Conservation (phyloP, 129 eudicot genomes). For the Calendula officinalis region DNA sequence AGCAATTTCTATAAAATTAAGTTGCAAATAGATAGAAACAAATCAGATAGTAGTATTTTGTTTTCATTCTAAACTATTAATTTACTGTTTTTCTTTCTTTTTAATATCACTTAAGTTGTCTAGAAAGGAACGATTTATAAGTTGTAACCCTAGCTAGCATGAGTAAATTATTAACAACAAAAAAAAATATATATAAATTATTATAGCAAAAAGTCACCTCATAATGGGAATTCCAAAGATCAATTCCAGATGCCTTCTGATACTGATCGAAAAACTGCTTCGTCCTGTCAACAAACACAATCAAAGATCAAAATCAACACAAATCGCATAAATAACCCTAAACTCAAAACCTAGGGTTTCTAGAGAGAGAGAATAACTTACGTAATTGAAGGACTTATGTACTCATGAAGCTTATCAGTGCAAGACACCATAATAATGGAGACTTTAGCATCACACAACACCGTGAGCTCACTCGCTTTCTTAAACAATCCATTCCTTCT, state of each 20-base stretch:
- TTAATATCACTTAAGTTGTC: too few species aligned
- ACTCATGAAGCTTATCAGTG: constrained; percentile 77
- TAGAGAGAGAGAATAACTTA: constrained; percentile 24
- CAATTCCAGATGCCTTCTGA: constrained; percentile 51
- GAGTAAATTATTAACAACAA: too few species aligned
- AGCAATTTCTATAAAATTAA: neutral
- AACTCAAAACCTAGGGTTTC: constrained; percentile 14
- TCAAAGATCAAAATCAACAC: constrained; percentile 1
- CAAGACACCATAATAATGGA: constrained; percentile 72
- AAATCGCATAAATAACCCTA: constrained; percentile 1
- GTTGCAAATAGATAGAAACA: too few species aligned
- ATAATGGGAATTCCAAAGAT: constrained; percentile 65
- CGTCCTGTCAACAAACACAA: constrained; percentile 41
- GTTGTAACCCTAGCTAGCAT: neutral
- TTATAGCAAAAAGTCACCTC: constrained; percentile 23
- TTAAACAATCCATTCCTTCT: constrained; percentile 68
- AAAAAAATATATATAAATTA: too few species aligned
- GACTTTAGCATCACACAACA: constrained; percentile 77
- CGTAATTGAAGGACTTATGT: constrained; percentile 66
- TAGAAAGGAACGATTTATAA: constrained; percentile 9
- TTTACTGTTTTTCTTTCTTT: too few species aligned
- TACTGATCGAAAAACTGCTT: constrained; percentile 66
- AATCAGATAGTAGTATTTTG: too few species aligned
- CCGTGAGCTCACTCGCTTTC: constrained; percentile 70
- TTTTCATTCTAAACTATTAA: too few species aligned